Base-by-base conservation (phyloP, 192 early-diverging fungal species). In the Dispira simplex region DNA sequence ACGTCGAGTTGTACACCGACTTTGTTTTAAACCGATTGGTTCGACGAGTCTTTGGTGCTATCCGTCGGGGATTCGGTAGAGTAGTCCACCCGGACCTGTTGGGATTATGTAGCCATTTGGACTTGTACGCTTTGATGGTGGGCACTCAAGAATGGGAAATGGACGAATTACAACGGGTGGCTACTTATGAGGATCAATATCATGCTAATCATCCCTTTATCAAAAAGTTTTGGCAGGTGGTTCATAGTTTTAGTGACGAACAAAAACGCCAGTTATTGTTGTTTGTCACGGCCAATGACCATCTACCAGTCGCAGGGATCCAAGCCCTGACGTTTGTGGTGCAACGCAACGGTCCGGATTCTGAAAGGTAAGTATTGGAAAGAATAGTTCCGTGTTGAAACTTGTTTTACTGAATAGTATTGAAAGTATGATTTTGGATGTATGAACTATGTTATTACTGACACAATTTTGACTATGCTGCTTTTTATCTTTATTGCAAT, bases 321-420 rank as follows among this genome's bases (percentile, higher is more conserved):
- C 76, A 80, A 26, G 75, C 79, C 26, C 70, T 97, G 28, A 83
- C 85, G 23, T 97, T 97, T 88, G 90, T 93, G 44, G 81, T 97
- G 14, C 94, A 97, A 69, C 73, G 92, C n/a, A 95, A 97, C 65
- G 94, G 94, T 13, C 90, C 92, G 0, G 92, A 97, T 66, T 53
- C 51, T 10, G 51, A 53, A 39, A 39, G 32, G 32, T 39, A 39
- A 39, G 32, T 39, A 39, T 39, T 6, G 6, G 1, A 1, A 39
- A 39, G 32, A 39, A 39, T 39, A 39, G 1, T 6, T 39, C 32
- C 6, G 6, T 39, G 6, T 4, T 39, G 32, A 39, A 6, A 39
- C 32, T 1, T 39, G 32, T 39, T 39, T 1, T 39, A 39, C 32
- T 6, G 6, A 6, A 39, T 39, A 39, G 6, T 39, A 39, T 39